A percentile compares a stretch with the other conserved stretches of the same genome.
phyloP scores from a whole-genome alignment of 2,329 filamentous ascomycete species.

The Colletotrichum sp. region DNA sequence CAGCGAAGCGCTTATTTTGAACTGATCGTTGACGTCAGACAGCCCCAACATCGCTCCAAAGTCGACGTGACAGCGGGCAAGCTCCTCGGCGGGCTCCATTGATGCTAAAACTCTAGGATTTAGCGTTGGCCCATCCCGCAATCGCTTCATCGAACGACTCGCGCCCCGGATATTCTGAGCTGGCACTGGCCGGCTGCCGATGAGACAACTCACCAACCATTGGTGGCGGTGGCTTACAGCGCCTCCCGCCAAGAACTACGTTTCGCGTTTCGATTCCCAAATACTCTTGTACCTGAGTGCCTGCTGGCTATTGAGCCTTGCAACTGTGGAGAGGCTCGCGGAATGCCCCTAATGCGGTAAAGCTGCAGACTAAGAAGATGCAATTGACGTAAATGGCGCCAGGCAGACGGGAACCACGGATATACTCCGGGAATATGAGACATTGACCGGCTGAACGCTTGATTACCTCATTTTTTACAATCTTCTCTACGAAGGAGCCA shows the following conservation, averaged over 20 bases:
- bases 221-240: background rate
- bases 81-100: background rate
- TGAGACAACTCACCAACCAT: background rate
- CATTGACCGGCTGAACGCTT: background rate
- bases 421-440: background rate
- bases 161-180: background rate
- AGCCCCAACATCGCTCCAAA: background rate
- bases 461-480: background rate
- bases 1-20: background rate
- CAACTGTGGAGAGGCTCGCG: background rate
- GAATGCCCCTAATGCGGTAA: background rate
- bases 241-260: background rate
- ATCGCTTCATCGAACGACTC: background rate
- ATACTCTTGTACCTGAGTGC: background rate
- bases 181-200: background rate
- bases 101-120: background rate
- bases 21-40: background rate
- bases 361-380: background rate
- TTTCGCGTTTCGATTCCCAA: background rate
- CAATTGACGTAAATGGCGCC: background rate
- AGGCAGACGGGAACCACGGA: background rate
- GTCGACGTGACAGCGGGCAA: background rate
- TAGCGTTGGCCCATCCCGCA: background rate
- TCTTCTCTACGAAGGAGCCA: background rate
- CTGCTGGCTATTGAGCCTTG: background rate